Evolutionary conservation across 192 early-diverging fungal species (phyloP), one percentile per base, ranked within the genome.

Genomic region (Phycomyces blakesleeanus): DNA sequence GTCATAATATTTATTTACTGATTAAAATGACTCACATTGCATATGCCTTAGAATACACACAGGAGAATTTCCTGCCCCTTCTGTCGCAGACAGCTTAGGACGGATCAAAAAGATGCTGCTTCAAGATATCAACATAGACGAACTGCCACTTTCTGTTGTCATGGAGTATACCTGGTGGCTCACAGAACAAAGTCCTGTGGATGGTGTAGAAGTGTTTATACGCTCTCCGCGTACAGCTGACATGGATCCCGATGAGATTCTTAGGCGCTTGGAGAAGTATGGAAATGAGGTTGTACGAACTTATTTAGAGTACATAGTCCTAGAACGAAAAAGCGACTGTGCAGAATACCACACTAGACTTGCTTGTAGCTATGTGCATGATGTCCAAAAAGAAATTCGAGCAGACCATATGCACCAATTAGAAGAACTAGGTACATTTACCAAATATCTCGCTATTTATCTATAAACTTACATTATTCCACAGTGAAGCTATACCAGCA

Each of bases 291-390:
- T 69, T 5, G 53, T 75, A 15, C 61, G 67, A 29, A 60, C 56
- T 5, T 85, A 83, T 51, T 55, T 85, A 1, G 83, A 85, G 53
- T 81, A 85, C 53, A 34, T 85, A 2, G 81, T 85, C 1, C 21
- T 66, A n/a, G 61, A 66, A 11, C 64, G 74, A 39, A 77, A 76
- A 42, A 83, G 81, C 44, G 72, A 78, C 20, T 67, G 56, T 42
- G 63, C 69, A 21, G 57, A 61, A 12, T 63, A 80, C 53, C 75
- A 80, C 55, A 80, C 75, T 1, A 52, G 67, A 40, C 61, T 77
- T 15, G 72, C 67, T n/a, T 64, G 64, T 25, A 64, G 66, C 24
- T 77, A 77, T 55, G 64, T 77, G 16, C 16, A 68, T 7, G 75
- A 76, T 56, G 66, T 80, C 7, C 37, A 59, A 20, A 21, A 18